Evolutionary conservation across 1,284 basidiomycete genomes (phyloP), one percentile per base, ranked within the genome.

Genomic region (Salmacisia buchloeana): DNA sequence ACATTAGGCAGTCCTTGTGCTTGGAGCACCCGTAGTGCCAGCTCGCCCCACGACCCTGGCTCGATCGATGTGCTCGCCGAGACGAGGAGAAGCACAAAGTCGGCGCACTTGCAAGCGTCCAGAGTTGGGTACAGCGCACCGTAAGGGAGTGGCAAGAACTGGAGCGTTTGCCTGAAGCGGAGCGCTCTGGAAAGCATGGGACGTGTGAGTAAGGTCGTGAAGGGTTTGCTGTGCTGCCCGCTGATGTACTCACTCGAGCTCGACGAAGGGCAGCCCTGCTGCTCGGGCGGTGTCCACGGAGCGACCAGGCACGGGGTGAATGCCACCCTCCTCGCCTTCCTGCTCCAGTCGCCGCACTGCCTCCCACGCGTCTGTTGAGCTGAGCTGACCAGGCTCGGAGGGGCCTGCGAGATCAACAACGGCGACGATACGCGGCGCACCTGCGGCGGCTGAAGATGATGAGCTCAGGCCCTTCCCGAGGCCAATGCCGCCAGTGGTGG

Each of bases 81-180:
- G 33, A 97, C 84, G 3, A 89, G 84, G 67, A 96, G 86, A 13
- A 97, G 83, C 45, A 94, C 88, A 75, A 96, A 97, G 81, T 98
- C 94, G 12, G 92, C 90, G 1, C 87, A 89, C 76, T 92, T 88
- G 75, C 88, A 89, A 0, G 89, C 89, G 76, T 97, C 93, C 38
- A 98, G 84, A 0, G 90, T 86, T 1, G 87, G 85, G 76, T 91
- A 94, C 43, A 92, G 75, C 3, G 74, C 75, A 38, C 74, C 77
- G 65, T 78, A 73, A 2, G 73, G 72, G 84, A 83, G 60, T 15
- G 88, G 86, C 60, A 93, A 84, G 78, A 96, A 89, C 75, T 96
- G 92, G 0, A 97, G 82, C 2, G 88, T 89, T 0, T 93, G 91
- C 80, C 90, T 91, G 84, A 92, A 96, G 10, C 91, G 86, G 52